Conservation (phyloP, 306 rosid species). For the Prunus mira region DNA sequence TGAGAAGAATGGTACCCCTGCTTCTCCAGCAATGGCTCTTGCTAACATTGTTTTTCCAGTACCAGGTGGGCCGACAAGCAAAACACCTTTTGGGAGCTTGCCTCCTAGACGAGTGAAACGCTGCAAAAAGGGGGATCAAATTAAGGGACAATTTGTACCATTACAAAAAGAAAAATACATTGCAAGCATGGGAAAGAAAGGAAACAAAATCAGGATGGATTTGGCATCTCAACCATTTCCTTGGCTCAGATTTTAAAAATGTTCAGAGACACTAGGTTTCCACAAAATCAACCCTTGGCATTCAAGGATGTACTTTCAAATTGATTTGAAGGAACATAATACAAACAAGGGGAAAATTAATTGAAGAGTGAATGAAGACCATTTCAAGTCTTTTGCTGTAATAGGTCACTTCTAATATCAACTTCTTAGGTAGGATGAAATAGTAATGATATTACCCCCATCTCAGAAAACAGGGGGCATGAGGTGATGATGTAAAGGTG, state of each 20-base stretch:
- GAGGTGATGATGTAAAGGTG: background rate
- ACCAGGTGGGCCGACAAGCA: slow-evolving; percentile 97
- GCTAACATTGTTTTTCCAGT: slow-evolving; percentile 98
- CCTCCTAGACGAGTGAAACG: slow-evolving; percentile 98
- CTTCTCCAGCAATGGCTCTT: slow-evolving; percentile 97
- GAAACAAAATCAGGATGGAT: background rate
- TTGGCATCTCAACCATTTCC: background rate
- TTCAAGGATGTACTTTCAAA: background rate
- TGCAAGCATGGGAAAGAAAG: background rate
- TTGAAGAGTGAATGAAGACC: background rate
- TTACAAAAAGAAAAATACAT: background rate
- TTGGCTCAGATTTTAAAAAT: background rate
- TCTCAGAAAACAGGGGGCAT: background rate
- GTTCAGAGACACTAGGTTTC: background rate
- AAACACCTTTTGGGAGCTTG: slow-evolving; percentile 90
- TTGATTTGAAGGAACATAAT: background rate
- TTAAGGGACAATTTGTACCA: background rate
- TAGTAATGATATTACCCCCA: background rate
- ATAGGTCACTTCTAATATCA: background rate
- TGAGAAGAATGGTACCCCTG: slow-evolving; percentile 92
- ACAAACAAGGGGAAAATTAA: background rate
- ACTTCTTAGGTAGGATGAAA: background rate
- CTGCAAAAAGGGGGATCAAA: slow-evolving; percentile 44
- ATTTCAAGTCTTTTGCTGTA: background rate
- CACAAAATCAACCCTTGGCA: background rate